A percentile compares a stretch with the other conserved stretches of the same genome.
These are phyloP conservation scores for Brasenia schreberi DNA, from an alignment of 164 flowering plant species.

Conservation along the genomic window DNA sequence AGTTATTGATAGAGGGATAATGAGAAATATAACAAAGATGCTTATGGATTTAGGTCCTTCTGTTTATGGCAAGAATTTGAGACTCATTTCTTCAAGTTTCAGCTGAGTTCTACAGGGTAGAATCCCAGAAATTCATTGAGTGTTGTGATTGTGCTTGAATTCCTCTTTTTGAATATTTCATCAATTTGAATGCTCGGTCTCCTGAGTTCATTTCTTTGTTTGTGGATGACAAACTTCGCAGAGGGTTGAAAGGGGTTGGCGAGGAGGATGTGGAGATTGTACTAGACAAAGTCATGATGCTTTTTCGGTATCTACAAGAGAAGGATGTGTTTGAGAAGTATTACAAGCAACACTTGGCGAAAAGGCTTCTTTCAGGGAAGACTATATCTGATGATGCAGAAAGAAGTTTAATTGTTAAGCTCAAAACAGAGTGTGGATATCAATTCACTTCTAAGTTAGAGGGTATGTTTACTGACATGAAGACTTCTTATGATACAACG, in stretches of 20 bases:
- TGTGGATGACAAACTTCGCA: conserved; percentile 60
- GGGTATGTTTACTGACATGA: conserved; percentile 85
- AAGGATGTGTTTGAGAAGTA: conserved; percentile 57
- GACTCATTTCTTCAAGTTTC: conserved; percentile 64
- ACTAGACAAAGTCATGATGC: conserved; percentile 60
- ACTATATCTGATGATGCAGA: conserved; percentile 66
- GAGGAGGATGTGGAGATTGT: conserved; percentile 53
- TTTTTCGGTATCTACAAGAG: conserved; percentile 59
- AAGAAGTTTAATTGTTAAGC: conserved; percentile 55
- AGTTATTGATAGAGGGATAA: conserved; percentile 67
- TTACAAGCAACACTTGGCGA: conserved; percentile 54
- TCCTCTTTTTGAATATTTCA: conserved; percentile 88
- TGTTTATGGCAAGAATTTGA: conserved; percentile 72
- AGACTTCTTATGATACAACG: conserved; percentile 69
- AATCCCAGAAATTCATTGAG: conserved; percentile 75
- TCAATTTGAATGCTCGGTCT: conserved; percentile 71
- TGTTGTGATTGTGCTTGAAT: conserved; percentile 76
- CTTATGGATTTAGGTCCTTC: conserved; percentile 66
- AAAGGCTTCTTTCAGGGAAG: conserved; percentile 47
- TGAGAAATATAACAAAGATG: conserved; percentile 81
- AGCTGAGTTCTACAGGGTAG: conserved; percentile 58
- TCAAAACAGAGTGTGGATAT: conserved; percentile 63
- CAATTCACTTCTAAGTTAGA: conserved; percentile 64
- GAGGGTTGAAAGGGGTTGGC: conserved; percentile 46
- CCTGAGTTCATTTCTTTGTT: conserved; percentile 63